phyloP scores from a whole-genome alignment of 768 basidiomycete genomes.

The Lepiota subincarnata region DNA sequence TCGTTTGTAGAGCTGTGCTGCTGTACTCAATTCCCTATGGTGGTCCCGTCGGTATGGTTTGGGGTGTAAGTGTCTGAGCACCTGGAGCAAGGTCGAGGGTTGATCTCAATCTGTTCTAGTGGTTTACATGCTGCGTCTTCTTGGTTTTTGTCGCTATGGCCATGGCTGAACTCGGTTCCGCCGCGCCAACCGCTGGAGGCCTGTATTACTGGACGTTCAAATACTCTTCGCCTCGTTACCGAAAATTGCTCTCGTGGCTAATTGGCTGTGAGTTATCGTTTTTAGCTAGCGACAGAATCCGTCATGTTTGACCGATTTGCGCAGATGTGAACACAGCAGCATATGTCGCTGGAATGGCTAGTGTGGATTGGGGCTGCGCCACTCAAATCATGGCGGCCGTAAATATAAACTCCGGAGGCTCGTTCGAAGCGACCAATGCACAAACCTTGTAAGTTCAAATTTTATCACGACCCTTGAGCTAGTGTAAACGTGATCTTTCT shows the following conservation, averaged over 20 bases:
- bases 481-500: too few species aligned
- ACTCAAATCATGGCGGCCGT: slow-evolving; percentile 62
- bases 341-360: slow-evolving; percentile 46
- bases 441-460: slow-evolving; percentile 40
- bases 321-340: slow-evolving; percentile 48
- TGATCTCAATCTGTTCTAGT: slow-evolving; percentile 33
- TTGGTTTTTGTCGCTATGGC: slow-evolving; percentile 59
- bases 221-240: slow-evolving; percentile 37
- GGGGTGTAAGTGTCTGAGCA: slow-evolving; percentile 41
- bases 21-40: slow-evolving; percentile 64
- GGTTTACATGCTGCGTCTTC: slow-evolving; percentile 61
- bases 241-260: slow-evolving; percentile 47
- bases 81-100: too few species aligned
- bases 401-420: slow-evolving; percentile 45
- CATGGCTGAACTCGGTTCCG: slow-evolving; percentile 67
- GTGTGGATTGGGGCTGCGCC: slow-evolving; percentile 64
- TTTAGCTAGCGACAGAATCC: background rate
- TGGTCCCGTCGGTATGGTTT: slow-evolving; percentile 66
- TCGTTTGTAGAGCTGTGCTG: slow-evolving; percentile 25
- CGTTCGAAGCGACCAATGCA: slow-evolving; percentile 40
- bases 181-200: slow-evolving; percentile 70
- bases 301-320: background rate
- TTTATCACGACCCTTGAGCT: background rate
- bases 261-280: slow-evolving; percentile 39
- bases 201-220: slow-evolving; percentile 52